Conservation (phyloP, 1,284 basidiomycete genomes). For the Melampsora americana region DNA sequence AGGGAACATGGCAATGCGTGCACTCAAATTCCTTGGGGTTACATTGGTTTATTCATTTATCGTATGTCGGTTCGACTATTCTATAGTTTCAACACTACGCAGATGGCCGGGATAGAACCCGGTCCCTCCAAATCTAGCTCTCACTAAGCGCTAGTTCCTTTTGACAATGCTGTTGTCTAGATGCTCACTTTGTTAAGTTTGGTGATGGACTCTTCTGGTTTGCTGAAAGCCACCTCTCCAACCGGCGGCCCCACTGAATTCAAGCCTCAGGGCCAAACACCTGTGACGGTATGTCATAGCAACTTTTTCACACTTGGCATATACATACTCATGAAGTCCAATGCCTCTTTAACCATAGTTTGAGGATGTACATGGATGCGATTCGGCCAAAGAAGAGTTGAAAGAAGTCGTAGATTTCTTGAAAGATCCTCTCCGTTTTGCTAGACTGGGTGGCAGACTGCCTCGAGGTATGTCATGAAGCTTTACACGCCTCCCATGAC, state of each 20-base stretch:
- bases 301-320: constrained; percentile 74
- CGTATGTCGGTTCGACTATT: constrained; percentile 60
- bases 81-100: neutral
- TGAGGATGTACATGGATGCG: constrained; percentile 82
- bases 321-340: constrained; percentile 23
- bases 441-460: constrained; percentile 80
- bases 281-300: constrained; percentile 65
- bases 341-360: neutral
- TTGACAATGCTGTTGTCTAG: neutral
- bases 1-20: constrained; percentile 52
- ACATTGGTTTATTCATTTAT: constrained; percentile 55
- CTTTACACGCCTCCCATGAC: neutral
- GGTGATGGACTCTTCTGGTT: constrained; percentile 83
- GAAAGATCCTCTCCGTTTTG: constrained; percentile 81
- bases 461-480: constrained; percentile 71
- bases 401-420: constrained; percentile 89
- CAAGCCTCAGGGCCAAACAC: constrained; percentile 69
- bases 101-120: constrained; percentile 16
- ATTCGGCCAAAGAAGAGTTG: constrained; percentile 69
- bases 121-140: constrained; percentile 56
- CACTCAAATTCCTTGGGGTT: constrained; percentile 37
- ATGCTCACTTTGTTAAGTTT: constrained; percentile 74
- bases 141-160: neutral
- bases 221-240: constrained; percentile 75
- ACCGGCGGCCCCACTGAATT: constrained; percentile 64